phyloP scores from a whole-genome alignment of 2,329 filamentous ascomycete genomes.

The Fusarium anguioides region DNA sequence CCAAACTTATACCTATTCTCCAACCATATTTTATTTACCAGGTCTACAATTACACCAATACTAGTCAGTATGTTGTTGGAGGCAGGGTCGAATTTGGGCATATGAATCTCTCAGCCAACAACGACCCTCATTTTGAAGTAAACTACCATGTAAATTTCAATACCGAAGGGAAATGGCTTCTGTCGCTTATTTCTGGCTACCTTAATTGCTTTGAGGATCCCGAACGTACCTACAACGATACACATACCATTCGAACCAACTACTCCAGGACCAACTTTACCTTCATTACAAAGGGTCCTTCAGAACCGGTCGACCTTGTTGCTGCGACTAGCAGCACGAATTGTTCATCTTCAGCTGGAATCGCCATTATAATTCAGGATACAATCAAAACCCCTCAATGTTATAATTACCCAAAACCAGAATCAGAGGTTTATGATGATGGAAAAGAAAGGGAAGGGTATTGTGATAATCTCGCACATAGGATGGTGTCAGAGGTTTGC shows the following conservation, averaged over 20 bases:
- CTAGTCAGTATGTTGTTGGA: too few species aligned
- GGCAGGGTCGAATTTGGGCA: accelerated
- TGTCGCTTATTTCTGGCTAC: not conserved
- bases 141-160: not conserved
- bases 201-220: not conserved
- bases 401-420: not conserved
- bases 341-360: not conserved
- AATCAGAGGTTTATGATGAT: too few species aligned
- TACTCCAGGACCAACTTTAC: not conserved
- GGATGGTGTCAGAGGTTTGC: too few species aligned
- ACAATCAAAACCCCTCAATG: not conserved
- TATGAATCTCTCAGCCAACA: not conserved
- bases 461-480: too few species aligned
- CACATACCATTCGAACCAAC: not conserved
- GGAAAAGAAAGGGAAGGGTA: too few species aligned
- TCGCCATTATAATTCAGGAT: not conserved
- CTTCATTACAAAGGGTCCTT: conserved; percentile 7
- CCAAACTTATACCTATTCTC: not conserved
- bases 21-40: not conserved
- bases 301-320: not conserved
- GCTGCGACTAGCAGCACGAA: not conserved
- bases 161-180: not conserved
- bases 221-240: not conserved
- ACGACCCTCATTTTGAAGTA: not conserved
- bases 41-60: not conserved